Evolutionary conservation across 352 stramenopile species (phyloP).

Genomic region (Phytophthora constricta): DNA sequence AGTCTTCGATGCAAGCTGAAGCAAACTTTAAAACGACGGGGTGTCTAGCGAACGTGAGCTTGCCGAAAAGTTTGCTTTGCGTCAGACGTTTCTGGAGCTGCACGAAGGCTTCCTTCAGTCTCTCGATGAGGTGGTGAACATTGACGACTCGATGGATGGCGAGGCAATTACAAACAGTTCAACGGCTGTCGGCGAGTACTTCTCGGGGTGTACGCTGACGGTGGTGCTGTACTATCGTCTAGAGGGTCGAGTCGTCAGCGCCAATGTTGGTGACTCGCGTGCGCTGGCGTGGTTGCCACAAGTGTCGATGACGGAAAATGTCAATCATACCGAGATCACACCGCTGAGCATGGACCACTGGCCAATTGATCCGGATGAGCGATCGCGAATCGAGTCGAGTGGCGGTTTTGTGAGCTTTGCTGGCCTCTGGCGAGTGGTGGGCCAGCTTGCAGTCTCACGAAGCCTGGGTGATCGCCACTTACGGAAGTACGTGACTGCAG

Average conservation of each 20-base stretch:
- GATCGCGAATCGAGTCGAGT: slow-evolving; percentile 73
- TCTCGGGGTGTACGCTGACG: slow-evolving; percentile 85
- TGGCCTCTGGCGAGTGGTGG: slow-evolving; percentile 89
- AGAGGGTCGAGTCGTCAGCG: slow-evolving; percentile 59
- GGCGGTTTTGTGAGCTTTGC: slow-evolving; percentile 75
- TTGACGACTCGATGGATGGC: slow-evolving; percentile 9
- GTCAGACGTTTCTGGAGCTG: slow-evolving; percentile 78
- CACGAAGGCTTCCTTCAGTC: slow-evolving; percentile 61
- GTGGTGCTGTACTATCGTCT: slow-evolving; percentile 73
- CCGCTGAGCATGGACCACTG: slow-evolving; percentile 69
- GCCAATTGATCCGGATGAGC: slow-evolving; percentile 57
- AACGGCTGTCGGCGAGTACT: slow-evolving; percentile 44
- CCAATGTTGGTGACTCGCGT: slow-evolving; percentile 89
- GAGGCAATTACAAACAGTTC: slow-evolving; percentile 19
- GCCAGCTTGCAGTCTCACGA: slow-evolving; percentile 91
- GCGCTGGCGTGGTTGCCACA: slow-evolving; percentile 56
- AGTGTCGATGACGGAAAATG: neutral
- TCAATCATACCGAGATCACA: slow-evolving; percentile 9
- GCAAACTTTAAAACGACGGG: neutral
- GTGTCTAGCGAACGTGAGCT: slow-evolving; percentile 39
- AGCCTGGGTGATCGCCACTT: slow-evolving; percentile 92
- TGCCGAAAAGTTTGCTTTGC: slow-evolving; percentile 61
- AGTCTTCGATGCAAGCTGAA: neutral
- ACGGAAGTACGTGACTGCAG: slow-evolving; percentile 78
- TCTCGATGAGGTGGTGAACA: slow-evolving; percentile 20